Percentiles rank a stretch among this genome's conserved stretches.
These are phyloP conservation scores for Saccharomyces hybrid DNA, from an alignment of 1,139 yeast genomes.

Conservation along the genomic window DNA sequence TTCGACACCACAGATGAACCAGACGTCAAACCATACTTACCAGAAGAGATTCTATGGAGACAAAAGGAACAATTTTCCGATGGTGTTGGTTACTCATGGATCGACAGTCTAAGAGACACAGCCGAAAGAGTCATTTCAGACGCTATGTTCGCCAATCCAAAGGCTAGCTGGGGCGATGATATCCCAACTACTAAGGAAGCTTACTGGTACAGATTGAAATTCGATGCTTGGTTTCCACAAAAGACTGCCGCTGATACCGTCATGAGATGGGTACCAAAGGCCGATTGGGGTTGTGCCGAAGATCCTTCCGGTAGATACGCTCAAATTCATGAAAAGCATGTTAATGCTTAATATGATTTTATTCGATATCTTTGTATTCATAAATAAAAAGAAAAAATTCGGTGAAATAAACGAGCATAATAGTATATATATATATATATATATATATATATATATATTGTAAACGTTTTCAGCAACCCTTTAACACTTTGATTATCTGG, in stretches of 20 bases:
- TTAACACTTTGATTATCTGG: not conserved
- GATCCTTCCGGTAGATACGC: constrained; percentile 98
- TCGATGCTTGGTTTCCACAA: constrained; percentile 84
- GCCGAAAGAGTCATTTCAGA: constrained; percentile 83
- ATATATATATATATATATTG: not conserved
- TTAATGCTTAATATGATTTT: constrained; percentile 22
- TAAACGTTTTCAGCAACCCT: not conserved
- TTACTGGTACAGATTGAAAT: constrained; percentile 95
- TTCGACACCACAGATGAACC: constrained; percentile 80
- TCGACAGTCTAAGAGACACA: constrained; percentile 91
- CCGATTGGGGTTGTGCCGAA: constrained; percentile 99
- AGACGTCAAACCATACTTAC: constrained; percentile 71
- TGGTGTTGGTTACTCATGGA: constrained; percentile 99
- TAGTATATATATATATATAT: not conserved
- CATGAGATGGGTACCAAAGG: constrained; percentile 99
- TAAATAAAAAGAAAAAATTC: not conserved
- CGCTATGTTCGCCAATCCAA: constrained; percentile 82
- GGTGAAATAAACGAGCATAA: not conserved
- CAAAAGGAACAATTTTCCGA: constrained; percentile 99
- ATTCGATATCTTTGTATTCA: not conserved
- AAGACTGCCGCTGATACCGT: constrained; percentile 92
- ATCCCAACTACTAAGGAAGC: constrained; percentile 97
- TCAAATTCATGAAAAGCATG: constrained; percentile 69
- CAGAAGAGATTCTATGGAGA: constrained; percentile 95
- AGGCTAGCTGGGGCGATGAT: constrained; percentile 93